Evolutionary conservation across 2,329 filamentous ascomycete species (phyloP), one percentile per base, ranked within the genome.

Genomic region (Sarocladium strictum): DNA sequence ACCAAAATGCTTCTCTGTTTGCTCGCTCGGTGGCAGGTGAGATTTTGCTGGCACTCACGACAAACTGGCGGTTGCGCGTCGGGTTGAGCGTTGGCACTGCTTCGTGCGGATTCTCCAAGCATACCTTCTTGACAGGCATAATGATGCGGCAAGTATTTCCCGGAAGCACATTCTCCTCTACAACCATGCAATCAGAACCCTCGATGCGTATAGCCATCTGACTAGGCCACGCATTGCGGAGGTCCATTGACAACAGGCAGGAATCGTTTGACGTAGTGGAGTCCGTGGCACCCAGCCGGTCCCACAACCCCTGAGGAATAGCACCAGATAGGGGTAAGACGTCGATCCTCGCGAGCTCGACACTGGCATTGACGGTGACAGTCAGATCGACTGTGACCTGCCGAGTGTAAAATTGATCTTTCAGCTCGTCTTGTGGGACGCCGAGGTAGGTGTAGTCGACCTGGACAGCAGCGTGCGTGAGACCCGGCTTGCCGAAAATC

Each of bases 211-310:
- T 78, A 6, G 80, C 76, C 63, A 97, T 81, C 50, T 86, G 85
- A 63, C 83, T 89, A 2, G 90, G 91, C 92, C 92, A 97, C 1
- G 88, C 85, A 64, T 97, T 97, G 55, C 90, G 85, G 26, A 97
- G 75, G 68, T 97, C 93, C 52, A 97, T 75, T 2, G 94, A 75
- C 2, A 96, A 72, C 35, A 96, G 76, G 64, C 90, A 95, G 63
- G 90, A 85, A 38, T 90, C 82, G 53, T 83, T 83, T 60, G 62
- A 74, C 63, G 68, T 77, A 57, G 61, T 61, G 0, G 64, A 62
- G 2, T 67, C 64, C 2, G 67, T 63, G 21, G 68, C 62, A 2
- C 65, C 67, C 17, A 76, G 64, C 2, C 73, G 72, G 53, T 69
- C 64, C 83, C 87, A 90, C 1, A 86, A 65, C 3, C 77, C 72